Conservation (phyloP, 495 filamentous ascomycete species). For the Penicillium pulvis region DNA sequence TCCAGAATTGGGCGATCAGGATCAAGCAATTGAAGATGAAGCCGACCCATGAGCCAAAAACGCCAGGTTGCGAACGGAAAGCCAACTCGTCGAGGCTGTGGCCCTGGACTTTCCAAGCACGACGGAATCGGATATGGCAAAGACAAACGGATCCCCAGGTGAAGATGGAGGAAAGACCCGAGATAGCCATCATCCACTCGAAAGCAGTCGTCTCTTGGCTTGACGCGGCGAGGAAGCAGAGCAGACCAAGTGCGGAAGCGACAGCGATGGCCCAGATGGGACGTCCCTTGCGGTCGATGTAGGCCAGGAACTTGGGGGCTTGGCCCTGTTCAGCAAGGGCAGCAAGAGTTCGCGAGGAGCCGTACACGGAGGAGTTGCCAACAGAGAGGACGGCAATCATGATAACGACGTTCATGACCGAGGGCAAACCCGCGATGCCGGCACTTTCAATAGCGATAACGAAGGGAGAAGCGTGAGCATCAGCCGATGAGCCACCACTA, state of each 20-base stretch:
- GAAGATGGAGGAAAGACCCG: conserved; percentile 85
- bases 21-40: conserved; percentile 77
- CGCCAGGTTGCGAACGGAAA: conserved; percentile 77
- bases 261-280: conserved; percentile 74
- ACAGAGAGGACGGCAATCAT: conserved; percentile 86
- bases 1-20: conserved; percentile 94
- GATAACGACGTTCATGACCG: conserved; percentile 89
- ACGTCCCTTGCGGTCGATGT: conserved; percentile 82
- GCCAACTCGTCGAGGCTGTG: conserved; percentile 74
- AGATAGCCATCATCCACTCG: conserved; percentile 86
- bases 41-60: conserved; percentile 83
- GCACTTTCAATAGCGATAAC: conserved; percentile 86
- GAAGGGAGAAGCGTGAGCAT: conserved; percentile 81
- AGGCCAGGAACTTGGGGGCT: conserved; percentile 73
- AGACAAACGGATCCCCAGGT: conserved; percentile 93
- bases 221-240: conserved; percentile 78
- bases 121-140: conserved; percentile 88
- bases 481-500: conserved; percentile 51
- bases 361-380: conserved; percentile 85
- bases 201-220: conserved; percentile 65
- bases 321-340: conserved; percentile 85
- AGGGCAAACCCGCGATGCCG: conserved; percentile 72
- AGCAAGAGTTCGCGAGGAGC: conserved; percentile 81
- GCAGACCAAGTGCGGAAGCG: conserved; percentile 69
- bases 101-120: conserved; percentile 70